Evolutionary conservation across 176 grass and related monocot species (phyloP), one percentile per base, ranked within the genome.

Genomic region (Eleusine coracana): DNA sequence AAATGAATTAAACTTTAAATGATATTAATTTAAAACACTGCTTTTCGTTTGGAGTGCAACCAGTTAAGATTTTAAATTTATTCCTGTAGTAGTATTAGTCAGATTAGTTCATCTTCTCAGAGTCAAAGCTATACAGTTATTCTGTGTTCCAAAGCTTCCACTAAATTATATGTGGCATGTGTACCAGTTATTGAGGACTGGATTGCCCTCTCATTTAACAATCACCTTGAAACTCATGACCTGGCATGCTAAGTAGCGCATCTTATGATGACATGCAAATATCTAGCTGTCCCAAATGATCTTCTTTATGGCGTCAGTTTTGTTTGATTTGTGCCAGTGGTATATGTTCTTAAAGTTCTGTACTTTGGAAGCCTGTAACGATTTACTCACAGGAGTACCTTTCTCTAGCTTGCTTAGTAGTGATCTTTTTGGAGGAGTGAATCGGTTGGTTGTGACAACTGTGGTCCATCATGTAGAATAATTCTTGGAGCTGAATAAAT

Each of bases 401-500:
- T 87, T 73, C 73, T 69, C 16, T 56, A 62, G 37, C 70, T 83
- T 90, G 36, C 78, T 64, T 69, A 70, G 34, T 74, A 41, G 51
- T 86, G 42, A 70, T 49, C 44, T 87, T 90, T 90, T 80, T 84
- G 11, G 27, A 64, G 64, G 36, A 70, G 65, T 55, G 42, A 65
- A 70, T 86, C 74, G 55, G 63, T 90, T 84, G 28, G 55, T 34
- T 34, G 31, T 84, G 27, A 68, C 84, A 79, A 75, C 80, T 83
- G 88, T 87, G 88, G 84, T 87, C 80, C 88, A 87, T 90, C 61
- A 21, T 75, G 63, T 71, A 75, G 83, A 86, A 83, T 75, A 75
- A 65, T 65, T 84, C 80, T 54, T 54, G 44, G 62, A 90, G 70
- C 80, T 80, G 70, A 87, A 75, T 64, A 80, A 70, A 28, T 70